These are phyloP conservation scores for Capsella bursapastoris DNA, from an alignment of 345 rosid species.

Conservation along the genomic window DNA sequence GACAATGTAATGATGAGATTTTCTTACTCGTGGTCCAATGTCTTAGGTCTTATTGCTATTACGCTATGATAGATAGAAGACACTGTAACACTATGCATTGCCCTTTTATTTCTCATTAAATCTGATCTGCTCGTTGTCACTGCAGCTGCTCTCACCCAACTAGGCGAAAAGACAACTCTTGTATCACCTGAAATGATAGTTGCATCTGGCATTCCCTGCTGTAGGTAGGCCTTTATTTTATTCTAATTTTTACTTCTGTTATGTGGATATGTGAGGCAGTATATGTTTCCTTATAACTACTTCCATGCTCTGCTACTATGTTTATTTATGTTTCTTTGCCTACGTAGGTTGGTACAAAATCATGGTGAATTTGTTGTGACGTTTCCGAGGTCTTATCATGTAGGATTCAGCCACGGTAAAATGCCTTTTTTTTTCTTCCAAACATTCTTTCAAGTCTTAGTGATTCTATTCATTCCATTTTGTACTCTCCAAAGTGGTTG, in stretches of 20 bases:
- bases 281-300: conserved; percentile 34
- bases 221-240: conserved; percentile 66
- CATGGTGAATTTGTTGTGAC: conserved; percentile 99
- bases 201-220: conserved; percentile 91
- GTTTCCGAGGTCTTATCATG: conserved; percentile 98
- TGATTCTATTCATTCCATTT: conserved; percentile 28
- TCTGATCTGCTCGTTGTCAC: conserved; percentile 30
- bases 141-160: conserved; percentile 80
- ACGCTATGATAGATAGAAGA: conserved; percentile 17
- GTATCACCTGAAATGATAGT: conserved; percentile 84
- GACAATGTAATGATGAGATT: not conserved
- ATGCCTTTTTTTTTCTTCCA: conserved; percentile 34
- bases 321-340: conserved; percentile 33
- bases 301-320: conserved; percentile 31
- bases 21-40: conserved; percentile 15
- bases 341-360: conserved; percentile 85
- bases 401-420: conserved; percentile 99
- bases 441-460: conserved; percentile 37
- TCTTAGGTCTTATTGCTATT: conserved; percentile 17
- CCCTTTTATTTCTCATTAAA: conserved; percentile 32
- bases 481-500: conserved; percentile 28
- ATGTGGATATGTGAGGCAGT: conserved; percentile 23
- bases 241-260: conserved; percentile 14
- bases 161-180: conserved; percentile 99
- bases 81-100: not conserved